Evolutionary conservation across 2,329 filamentous ascomycete genomes (phyloP), one percentile per base, ranked within the genome.

Genomic region (Monosporascus sp.): DNA sequence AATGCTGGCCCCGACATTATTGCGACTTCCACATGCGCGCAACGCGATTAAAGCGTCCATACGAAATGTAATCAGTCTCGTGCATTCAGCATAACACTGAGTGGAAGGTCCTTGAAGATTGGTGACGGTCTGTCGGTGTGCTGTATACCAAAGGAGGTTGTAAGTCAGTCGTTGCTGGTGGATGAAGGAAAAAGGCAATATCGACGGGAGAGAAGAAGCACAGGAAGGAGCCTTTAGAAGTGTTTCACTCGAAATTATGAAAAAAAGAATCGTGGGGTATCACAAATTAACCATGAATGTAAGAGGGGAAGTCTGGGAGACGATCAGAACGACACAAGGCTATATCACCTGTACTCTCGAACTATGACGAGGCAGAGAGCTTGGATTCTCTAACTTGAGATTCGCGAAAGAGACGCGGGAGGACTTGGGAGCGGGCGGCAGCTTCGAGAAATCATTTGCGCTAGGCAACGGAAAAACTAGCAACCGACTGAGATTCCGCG

Each of bases 1-100:
- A 85, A 81, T 61, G 75, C 77, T 62, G 74, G 78, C 57, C 74
- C 75, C 72, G 82, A 80, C 83, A 86, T 86, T 70, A 67, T 73
- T 74, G 73, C 79, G 74, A 73, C 72, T 77, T 74, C 64, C 57
- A 59, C 65, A 60, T 55, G 49, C 55, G 59, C 56, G 60, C 63
- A 62, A 59, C 57, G 49, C 51, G 31, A 41, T 9, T 36, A 48
- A 67, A 62, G 60, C 24, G 42, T 27, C 54, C 65, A 57, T 65
- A 51, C 45, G 66, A 60, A 60, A 7, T 25, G 52, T 64, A 24
- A 53, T 67, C 65, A 62, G 58, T 17, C 24, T 31, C 15, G 11
- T n/a, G 34, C 14, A 38, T 39, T 49, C 22, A 15, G 24, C 39
- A 42, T 42, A 20, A 15, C 20, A 14, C 18, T 20, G 9, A 42